Base-by-base conservation (phyloP, 1,139 yeast species). In the Cylindricascospora bacillispora region DNA sequence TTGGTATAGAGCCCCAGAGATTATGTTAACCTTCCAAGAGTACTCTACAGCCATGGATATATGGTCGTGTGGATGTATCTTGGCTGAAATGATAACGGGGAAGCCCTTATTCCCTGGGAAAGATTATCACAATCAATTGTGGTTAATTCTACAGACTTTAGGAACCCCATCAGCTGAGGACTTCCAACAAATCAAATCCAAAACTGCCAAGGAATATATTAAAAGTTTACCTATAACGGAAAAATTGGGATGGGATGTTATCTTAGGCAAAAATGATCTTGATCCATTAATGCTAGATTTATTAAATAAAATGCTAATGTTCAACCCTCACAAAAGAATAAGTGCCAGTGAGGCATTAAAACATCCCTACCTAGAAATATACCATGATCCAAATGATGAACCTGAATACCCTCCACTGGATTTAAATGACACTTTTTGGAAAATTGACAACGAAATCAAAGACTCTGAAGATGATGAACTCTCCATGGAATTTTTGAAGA, bases 1-100 rank as follows among this genome's bases (percentile, higher is more conserved):
- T 44, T 77, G 86, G 86, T 77, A 77, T 48, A 59, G 86, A 37
- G 85, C 85, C 0, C 86, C 85, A 0, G 89, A 78, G 47, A 73
- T 78, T 34, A 77, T 77, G 85, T 54, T 77, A 15, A 70, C 79
- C 2, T 70, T 70, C 26, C 74, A 78, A 28, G 71, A 70, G 41
- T 78, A 78, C 44, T 69, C 85, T 2, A 67, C 78, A 0, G 78
- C 82, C 3, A 73, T 78, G 37, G 89, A 78, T 47, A 61, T 77
- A 9, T 78, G 89, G 89, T 73, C 83, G 0, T 81, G 76, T 12
- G 89, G 89, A 1, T 78, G 89, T 49, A 76, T 78, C 14, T 50
- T 78, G 27, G 83, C 78, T 0, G 89, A 78, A 48, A 57, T 74
- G 59, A 57, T 74, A 21, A 60, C 67, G 1, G 71, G 79, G 1